Evolutionary conservation across 306 rosid genomes (phyloP), one percentile per base, ranked within the genome.

Genomic region (Quercus variabilis): DNA sequence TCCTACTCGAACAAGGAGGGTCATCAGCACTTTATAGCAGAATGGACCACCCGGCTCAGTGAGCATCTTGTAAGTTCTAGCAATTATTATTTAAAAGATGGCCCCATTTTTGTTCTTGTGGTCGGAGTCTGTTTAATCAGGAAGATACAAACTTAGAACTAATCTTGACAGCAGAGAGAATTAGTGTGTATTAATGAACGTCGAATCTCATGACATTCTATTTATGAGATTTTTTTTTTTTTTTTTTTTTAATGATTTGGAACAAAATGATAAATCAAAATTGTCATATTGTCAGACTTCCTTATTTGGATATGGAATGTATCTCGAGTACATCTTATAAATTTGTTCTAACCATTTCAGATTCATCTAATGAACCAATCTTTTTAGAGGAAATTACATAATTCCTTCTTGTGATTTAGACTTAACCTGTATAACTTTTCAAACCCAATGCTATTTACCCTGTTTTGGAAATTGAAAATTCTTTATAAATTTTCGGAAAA

Each of bases 131-230:
- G 72, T 76, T 75, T 55, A 75, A 69, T 72, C 51, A 25, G 8
- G 71, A 57, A 58, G 52, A 55, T 25, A 71, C 76, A 78, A 52
- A 67, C 79, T 74, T 67, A 65, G 57, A 81, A 73, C 65, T 84
- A 81, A 63, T 81, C 71, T 41, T 83, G 80, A 73, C 35, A 59
- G 30, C 82, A 30, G 17, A 76, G 75, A 75, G 46, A 43, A 72
- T 63, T 43, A 68, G 58, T 59, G 55, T 41, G 69, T 25, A 57
- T 60, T 54, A 26, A 69, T 51, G 77, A 51, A 76, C 71, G 35
- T 59, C 30, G 51, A 69, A 69, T 31, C n/a, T 58, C 71, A 55
- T 60, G 62, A 62, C 13, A 49, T 21, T 56, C 6, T 73, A n/a
- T 55, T 52, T 68, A 11, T 5, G 25, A 21, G 23, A 71, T 57